Evolutionary conservation across 768 basidiomycete species (phyloP), one percentile per base, ranked within the genome.

Genomic region (Mycena metata): DNA sequence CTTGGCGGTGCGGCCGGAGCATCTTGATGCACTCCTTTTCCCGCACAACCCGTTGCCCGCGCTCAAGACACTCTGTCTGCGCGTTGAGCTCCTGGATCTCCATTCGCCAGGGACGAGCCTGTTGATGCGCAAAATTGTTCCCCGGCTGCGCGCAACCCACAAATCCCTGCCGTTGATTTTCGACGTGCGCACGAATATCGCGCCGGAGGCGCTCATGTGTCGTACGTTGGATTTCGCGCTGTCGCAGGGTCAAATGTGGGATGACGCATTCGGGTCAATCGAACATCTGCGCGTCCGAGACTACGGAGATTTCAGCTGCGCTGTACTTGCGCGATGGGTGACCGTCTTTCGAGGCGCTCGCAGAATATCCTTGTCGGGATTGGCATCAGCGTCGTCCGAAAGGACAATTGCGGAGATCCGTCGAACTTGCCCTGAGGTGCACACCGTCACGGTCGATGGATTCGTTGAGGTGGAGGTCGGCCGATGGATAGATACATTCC

Each of bases 151-250:
- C 36, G 4, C 2, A 35, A 49, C 57, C 30, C 60, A 57, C 13
- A 41, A 26, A 39, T 46, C 36, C 6, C 15, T 63, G 11, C 61
- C 55, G 21, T 17, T 64, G 5, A 6, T n/a, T 21, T 19, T 64
- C 16, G 54, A 68, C 21, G 35, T 62, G 13, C 50, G 41, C 23
- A 36, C 54, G 24, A 45, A 60, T 10, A 47, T 63, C 30, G 35
- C 52, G 26, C 50, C 59, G 16, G 51, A 67, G 45, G 36, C 35
- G 30, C 8, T 57, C 12, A 68, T 68, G 60, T 68, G 67, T 39
- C 58, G 47, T 12, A 43, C 45, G 24, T 45, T 68, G 7, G 67
- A 68, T 24, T 24, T 42, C 23, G 67, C 67, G 5, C 52, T 62
- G 7, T 30, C 45, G 17, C 41, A 63, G 33, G 58, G 55, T 5